Evolutionary conservation across 805 yeast genomes (phyloP).

Genomic region (Lipomyces kockii): DNA sequence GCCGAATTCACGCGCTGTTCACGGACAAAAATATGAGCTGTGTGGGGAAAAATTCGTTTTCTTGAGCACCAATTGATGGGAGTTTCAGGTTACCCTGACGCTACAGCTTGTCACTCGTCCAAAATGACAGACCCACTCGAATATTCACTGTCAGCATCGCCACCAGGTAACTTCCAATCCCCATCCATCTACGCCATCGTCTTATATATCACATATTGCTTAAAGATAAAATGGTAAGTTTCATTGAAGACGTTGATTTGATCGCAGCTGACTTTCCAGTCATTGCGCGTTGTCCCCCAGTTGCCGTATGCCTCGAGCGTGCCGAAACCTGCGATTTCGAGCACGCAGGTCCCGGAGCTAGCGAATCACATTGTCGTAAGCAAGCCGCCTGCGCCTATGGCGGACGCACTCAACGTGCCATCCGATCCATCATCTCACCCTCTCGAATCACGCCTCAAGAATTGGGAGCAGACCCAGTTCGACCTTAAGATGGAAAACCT

Average conservation of each 20-base stretch:
- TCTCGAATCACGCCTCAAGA: conserved; percentile 69
- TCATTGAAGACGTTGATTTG: not conserved
- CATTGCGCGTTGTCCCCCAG: conserved; percentile 24
- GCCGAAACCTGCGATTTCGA: conserved; percentile 24
- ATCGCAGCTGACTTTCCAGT: conserved; percentile 11
- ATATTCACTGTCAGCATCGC: not conserved
- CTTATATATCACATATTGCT: not conserved
- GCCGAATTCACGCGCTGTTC: not conserved
- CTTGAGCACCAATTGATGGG: no score
- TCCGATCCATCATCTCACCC: conserved; percentile 75
- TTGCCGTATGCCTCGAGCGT: conserved; percentile 20
- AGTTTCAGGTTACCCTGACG: no score
- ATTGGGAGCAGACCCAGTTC: conserved; percentile 81
- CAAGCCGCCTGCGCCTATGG: conserved; percentile 28
- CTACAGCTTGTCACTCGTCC: no score
- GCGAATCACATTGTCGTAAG: conserved; percentile 24
- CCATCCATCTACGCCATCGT: not conserved
- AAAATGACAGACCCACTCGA: not conserved
- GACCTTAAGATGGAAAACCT: conserved; percentile 74
- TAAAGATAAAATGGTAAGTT: not conserved
- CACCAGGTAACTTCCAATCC: not conserved
- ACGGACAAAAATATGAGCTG: no score
- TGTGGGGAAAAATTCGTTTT: no score
- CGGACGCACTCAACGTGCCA: conserved; percentile 55
- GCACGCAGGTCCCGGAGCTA: conserved; percentile 20